Evolutionary conservation across 495 filamentous ascomycete genomes (phyloP), one percentile per base, ranked within the genome.

Genomic region (Cladorrhinum samala): DNA sequence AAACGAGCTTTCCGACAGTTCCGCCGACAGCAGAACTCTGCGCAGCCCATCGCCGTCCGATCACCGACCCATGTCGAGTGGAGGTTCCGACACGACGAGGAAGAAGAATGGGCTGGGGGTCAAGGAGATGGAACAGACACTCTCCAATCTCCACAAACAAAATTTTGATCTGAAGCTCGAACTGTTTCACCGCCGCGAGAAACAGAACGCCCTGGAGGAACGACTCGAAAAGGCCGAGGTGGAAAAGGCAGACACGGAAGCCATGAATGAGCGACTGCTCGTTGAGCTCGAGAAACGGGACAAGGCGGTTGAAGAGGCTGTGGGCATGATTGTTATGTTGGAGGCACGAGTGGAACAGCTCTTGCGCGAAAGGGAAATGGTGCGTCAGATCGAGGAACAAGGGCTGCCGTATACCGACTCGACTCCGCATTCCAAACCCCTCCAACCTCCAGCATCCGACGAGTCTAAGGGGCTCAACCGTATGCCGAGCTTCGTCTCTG

Each of bases 91-190:
- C 1, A 49, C 61, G 14, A 50, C 66, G 48, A 74, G 69, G 46
- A 68, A 69, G 56, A 63, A 64, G 49, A n/a, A n/a, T n/a, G 66
- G 74, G 42, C 68, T 77, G 60, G 75, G 76, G 17, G 63, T 73
- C 39, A 77, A 74, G 56, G 72, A 73, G 44, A 68, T 72, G 58
- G 72, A 76, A 54, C 65, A 76, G 60, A 74, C 70, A 38, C 49
- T 76, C 36, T 77, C 70, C 17, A 87, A 80, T 44, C 71, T 95
- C 42, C 84, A 85, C 62, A 94, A 94, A 61, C 81, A 92, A 62
- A 93, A 95, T 59, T 96, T 95, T 62, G 87, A 91, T 62, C 74
- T 96, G 52, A 95, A 95, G 67, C 73, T 95, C 44, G 87, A 92
- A 55, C 74, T 95, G 1, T 87, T 81, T 59, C 87, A 95, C 57